phyloP scores from a whole-genome alignment of 2,329 filamentous ascomycete genomes.

The Ascocoryne sarcoides region DNA sequence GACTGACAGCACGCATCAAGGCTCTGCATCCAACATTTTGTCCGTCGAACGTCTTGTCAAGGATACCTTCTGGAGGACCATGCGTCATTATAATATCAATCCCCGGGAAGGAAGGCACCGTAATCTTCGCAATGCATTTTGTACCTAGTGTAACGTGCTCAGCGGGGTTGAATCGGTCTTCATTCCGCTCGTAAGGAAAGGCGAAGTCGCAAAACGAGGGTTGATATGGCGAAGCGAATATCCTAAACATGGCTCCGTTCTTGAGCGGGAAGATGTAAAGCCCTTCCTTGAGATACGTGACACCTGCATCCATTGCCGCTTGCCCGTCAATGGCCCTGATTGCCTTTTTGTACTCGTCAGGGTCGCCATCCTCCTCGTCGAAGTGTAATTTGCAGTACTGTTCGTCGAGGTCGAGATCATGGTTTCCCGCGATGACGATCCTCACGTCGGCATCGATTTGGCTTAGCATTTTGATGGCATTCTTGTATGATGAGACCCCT shows the following conservation, averaged over 20 bases:
- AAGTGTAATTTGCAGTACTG: slow-evolving; percentile 5
- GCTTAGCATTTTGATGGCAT: slow-evolving; percentile 20
- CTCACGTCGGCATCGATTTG: slow-evolving; percentile 45
- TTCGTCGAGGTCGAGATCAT: slow-evolving; percentile 49
- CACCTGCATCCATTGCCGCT: slow-evolving; percentile 18
- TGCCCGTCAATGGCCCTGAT: slow-evolving; percentile 19
- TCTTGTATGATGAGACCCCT: slow-evolving; percentile 24
- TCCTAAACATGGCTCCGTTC: slow-evolving; percentile 24
- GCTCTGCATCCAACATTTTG: slow-evolving; percentile 35
- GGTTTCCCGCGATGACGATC: slow-evolving; percentile 54
- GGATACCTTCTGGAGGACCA: slow-evolving; percentile 26
- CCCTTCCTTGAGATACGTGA: slow-evolving; percentile 29
- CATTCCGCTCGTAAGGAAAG: slow-evolving; percentile 23
- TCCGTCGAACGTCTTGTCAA: slow-evolving; percentile 32
- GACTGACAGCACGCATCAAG: slow-evolving; percentile 38
- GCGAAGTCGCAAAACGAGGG: slow-evolving; percentile 26
- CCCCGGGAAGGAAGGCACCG: slow-evolving; percentile 17
- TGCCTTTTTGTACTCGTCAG: slow-evolving; percentile 10
- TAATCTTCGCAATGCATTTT: slow-evolving; percentile 14
- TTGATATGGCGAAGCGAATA: slow-evolving; percentile 29
- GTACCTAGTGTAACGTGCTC: slow-evolving; percentile 10
- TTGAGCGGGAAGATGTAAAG: slow-evolving; percentile 23
- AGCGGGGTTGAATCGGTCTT: slow-evolving; percentile 24
- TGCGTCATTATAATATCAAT: slow-evolving; percentile 34
- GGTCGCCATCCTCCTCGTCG: slow-evolving; percentile 14